These are phyloP conservation scores for Penicillium sp. DNA, from an alignment of 2,329 filamentous ascomycete genomes.

Conservation along the genomic window DNA sequence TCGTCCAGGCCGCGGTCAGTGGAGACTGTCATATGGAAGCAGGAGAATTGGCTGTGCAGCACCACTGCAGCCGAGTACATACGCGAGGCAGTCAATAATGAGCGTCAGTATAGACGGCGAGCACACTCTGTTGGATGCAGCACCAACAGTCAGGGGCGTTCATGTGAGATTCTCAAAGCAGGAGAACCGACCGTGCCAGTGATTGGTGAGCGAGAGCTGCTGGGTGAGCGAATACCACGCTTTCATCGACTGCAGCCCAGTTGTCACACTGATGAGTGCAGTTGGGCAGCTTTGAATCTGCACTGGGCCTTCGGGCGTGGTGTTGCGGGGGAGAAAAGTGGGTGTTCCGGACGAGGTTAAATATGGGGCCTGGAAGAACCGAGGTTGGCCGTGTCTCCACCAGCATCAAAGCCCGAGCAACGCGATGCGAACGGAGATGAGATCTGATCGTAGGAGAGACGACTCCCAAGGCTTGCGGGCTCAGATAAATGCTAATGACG, in stretches of 20 bases:
- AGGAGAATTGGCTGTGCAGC: constrained; percentile 2
- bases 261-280: not conserved
- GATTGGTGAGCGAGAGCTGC: not conserved
- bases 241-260: too few species aligned
- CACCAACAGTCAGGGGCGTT: constrained; percentile 2
- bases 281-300: constrained; percentile 10
- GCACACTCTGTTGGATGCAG: too few species aligned
- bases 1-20: not conserved
- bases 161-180: constrained; percentile 5
- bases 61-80: constrained; percentile 7
- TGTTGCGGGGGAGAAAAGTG: too few species aligned
- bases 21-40: not conserved
- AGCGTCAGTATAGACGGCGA: not conserved
- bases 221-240: not conserved
- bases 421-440: too few species aligned
- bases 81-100: constrained; percentile 15
- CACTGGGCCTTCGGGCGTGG: not conserved
- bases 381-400: constrained; percentile 1
- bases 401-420: too few species aligned
- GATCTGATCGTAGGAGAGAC: too few species aligned
- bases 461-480: not conserved
- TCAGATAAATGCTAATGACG: constrained; percentile 10
- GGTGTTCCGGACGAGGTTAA: too few species aligned
- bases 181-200: not conserved
- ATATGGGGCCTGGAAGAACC: constrained; percentile 8